Conservation (phyloP, 2,329 filamentous ascomycete species). For the Colletotrichum higginsianum region DNA sequence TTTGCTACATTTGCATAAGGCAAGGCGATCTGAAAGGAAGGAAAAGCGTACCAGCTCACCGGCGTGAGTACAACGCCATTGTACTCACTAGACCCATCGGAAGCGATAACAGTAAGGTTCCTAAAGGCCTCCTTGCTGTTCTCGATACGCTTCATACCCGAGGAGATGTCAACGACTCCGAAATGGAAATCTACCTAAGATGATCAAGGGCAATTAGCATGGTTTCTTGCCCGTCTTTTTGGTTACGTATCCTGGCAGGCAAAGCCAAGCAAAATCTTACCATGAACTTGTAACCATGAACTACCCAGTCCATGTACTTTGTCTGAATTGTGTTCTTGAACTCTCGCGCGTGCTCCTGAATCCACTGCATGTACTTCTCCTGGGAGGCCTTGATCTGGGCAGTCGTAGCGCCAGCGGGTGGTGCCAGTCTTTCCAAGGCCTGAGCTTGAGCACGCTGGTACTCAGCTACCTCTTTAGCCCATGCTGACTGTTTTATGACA, state of each 20-base stretch:
- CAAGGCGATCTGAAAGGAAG: neutral
- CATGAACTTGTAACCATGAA: slow-evolving; percentile 27
- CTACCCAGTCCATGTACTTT: slow-evolving; percentile 31
- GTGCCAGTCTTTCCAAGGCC: neutral
- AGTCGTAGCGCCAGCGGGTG: too few species aligned
- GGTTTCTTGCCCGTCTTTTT: too few species aligned
- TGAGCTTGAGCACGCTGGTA: slow-evolving; percentile 19
- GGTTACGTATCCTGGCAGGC: too few species aligned
- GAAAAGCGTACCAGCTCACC: neutral
- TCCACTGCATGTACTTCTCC: neutral
- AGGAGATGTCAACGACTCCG: slow-evolving; percentile 24
- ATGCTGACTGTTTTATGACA: slow-evolving; percentile 23
- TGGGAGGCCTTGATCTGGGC: too few species aligned
- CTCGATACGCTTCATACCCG: slow-evolving; percentile 29
- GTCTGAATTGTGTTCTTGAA: slow-evolving; percentile 23
- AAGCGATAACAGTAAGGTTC: slow-evolving; percentile 18
- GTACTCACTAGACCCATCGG: slow-evolving; percentile 27
- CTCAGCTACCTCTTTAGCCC: slow-evolving; percentile 13
- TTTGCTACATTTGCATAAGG: too few species aligned
- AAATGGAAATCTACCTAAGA: slow-evolving; percentile 25
- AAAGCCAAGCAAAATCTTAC: neutral
- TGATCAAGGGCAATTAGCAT: too few species aligned
- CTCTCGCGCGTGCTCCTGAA: neutral
- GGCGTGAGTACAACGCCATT: slow-evolving; percentile 2
- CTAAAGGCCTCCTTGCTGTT: slow-evolving; percentile 31